These are phyloP conservation scores for Diaporthe velutina DNA, from an alignment of 2,329 filamentous ascomycete genomes.

Conservation along the genomic window DNA sequence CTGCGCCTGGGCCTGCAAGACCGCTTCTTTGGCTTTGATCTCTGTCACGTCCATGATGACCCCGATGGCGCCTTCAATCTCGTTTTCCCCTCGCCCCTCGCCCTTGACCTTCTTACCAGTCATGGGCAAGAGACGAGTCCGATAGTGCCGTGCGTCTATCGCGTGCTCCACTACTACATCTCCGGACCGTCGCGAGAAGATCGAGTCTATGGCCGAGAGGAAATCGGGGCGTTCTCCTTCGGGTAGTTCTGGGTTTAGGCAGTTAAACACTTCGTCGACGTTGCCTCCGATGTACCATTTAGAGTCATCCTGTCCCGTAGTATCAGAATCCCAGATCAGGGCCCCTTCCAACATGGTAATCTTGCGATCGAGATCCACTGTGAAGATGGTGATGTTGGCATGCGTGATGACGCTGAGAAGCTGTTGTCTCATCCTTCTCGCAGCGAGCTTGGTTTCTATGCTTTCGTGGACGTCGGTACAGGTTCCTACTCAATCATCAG, in stretches of 20 bases:
- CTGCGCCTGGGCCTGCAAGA: constrained; percentile 72
- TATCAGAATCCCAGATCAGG: constrained; percentile 63
- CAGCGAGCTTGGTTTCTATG: constrained; percentile 75
- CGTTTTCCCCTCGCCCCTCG: constrained; percentile 63
- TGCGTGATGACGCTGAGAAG: constrained; percentile 80
- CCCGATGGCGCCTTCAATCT: constrained; percentile 80
- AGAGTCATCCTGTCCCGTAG: constrained; percentile 46
- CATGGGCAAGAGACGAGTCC: constrained; percentile 79
- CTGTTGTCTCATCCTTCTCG: constrained; percentile 76
- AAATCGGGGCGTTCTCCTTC: constrained; percentile 62
- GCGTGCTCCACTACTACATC: constrained; percentile 76
- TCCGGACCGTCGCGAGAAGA: constrained; percentile 70
- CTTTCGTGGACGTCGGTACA: constrained; percentile 85
- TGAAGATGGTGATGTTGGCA: constrained; percentile 81
- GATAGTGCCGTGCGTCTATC: constrained; percentile 74
- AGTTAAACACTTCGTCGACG: constrained; percentile 74
- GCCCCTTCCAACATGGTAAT: constrained; percentile 80
- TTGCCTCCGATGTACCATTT: constrained; percentile 37
- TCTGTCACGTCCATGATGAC: constrained; percentile 87
- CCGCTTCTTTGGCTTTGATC: constrained; percentile 73
- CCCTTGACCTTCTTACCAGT: constrained; percentile 64
- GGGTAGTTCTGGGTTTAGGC: constrained; percentile 57
- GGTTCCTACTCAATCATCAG: constrained; percentile 57
- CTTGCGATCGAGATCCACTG: constrained; percentile 71
- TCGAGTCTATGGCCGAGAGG: constrained; percentile 70